Base-by-base conservation (phyloP, 495 filamentous ascomycete species). In the Podospora pseudopauciseta region DNA sequence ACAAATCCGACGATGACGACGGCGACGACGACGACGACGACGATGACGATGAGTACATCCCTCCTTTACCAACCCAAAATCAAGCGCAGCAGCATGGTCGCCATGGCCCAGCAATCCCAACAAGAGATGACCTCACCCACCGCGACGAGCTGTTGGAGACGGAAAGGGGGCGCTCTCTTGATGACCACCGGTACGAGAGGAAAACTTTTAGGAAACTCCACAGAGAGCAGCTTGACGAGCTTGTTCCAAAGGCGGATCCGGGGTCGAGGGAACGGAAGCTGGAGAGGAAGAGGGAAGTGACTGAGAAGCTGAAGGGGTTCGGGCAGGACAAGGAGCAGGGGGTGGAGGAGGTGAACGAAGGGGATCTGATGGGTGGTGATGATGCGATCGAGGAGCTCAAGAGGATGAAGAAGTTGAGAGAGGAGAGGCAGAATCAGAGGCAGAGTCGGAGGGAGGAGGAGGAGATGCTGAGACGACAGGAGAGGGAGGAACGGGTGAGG, bases 241-340 rank as follows among this genome's bases (percentile, higher is more conserved):
- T 97, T 13, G 85, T 83, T 0, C 94, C 95, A 4, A 90, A 92
- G 16, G 92, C 94, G 0, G 93, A 94, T 61, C 79, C 94, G 0
- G 93, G 94, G 1, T 93, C 92, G 2, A 87, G 89, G 28, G 95
- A 96, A 77, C 87, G 94, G 9, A 86, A 87, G 65, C 83, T 99
- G 4, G 94, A 99, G 82, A 97, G 97, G 82, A 71, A 88, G 60
- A 74, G 76, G 55, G 84, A 82, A 66, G 70, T 84, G 15, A 84
- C 82, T 65, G 87, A 86, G 15, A 86, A 85, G 78, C 81, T 90
- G 79, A 77, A 81, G 6, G 79, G 78, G 20, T 92, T 90, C 69
- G 79, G 86, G 1, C 87, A 91, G 11, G 84, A 81, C 71, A 85
- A 83, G 26, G 87, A 82, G 1, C 82, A 55, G 7, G 69, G 60